phyloP scores from a whole-genome alignment of 352 stramenopile genomes.

The Globisporangium takayamanum region DNA sequence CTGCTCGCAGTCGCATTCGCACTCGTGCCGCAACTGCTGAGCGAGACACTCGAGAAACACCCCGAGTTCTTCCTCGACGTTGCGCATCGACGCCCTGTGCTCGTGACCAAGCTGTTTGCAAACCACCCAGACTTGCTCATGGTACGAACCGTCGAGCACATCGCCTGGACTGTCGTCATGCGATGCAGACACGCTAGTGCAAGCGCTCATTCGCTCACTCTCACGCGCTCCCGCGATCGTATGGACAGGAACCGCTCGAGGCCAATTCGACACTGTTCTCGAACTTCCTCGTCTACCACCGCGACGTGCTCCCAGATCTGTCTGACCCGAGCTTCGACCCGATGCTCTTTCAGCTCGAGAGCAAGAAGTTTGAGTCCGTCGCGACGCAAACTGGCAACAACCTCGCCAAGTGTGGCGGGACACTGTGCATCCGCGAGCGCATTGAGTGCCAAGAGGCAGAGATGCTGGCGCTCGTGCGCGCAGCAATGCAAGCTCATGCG shows the following conservation, averaged over 20 bases:
- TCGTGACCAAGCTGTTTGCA: conserved; percentile 55
- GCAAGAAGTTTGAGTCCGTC: conserved; percentile 29
- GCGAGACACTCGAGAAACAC: conserved; percentile 52
- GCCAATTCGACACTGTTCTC: conserved; percentile 64
- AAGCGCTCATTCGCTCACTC: not conserved
- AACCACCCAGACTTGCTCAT: conserved; percentile 65
- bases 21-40: conserved; percentile 47
- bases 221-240: not conserved
- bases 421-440: conserved; percentile 28
- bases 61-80: conserved; percentile 66
- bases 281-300: conserved; percentile 56
- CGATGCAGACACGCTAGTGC: not conserved
- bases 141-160: conserved; percentile 14
- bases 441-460: conserved; percentile 34
- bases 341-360: conserved; percentile 42
- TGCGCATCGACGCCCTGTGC: conserved; percentile 48
- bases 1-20: conserved; percentile 44
- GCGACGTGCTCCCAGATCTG: conserved; percentile 50
- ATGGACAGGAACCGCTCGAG: conserved; percentile 52
- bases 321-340: conserved; percentile 47
- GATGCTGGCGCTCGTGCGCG: conserved; percentile 11
- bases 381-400: conserved; percentile 39
- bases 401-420: conserved; percentile 25
- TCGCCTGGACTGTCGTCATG: no score
- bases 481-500: not conserved